Evolutionary conservation across 192 early-diverging fungal genomes (phyloP), one percentile per base, ranked within the genome.

Genomic region (Mortierella alpina): DNA sequence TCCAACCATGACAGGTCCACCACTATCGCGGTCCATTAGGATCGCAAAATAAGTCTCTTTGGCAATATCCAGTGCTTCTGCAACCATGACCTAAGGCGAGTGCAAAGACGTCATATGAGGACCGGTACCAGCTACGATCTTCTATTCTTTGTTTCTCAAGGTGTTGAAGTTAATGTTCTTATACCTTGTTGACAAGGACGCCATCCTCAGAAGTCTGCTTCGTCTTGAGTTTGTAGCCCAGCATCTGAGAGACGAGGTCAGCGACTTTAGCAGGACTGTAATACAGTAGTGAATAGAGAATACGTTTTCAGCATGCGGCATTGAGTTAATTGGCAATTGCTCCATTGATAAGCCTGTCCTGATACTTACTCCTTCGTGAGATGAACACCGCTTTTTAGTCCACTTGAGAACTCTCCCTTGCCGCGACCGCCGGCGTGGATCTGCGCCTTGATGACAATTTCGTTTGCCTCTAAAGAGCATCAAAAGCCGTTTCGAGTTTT

Each of bases 361-460:
- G 23, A 18, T 4, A 51, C 45, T 78, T 78, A 78, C 75, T 78
- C 75, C 55, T 60, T 70, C 0, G 75, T 78, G 51, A 80, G 55
- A 59, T 80, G 76, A 31, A 80, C 70, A 13, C 76, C 76, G 20
- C 70, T 68, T 44, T 80, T 80, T 50, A 80, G 70, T 55, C 76
- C 76, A 48, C 70, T 80, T 14, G 76, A 80, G 20, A 80, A 80
- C 52, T 72, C 76, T 9, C 76, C 76, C 14, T 68, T 80, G 45
- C 69, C 68, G 42, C 76, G 68, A 47, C 76, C 76, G 6, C 76
- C 70, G 42, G 76, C 63, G 40, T 80, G 76, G 45, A 80, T 80
- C 59, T 80, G 76, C 0, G 76, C 69, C 59, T 80, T 80, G 70
- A 80, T 80, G 22, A 80, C 70, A 62, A 80, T 67, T 58, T 80